Conservation (phyloP, 768 basidiomycete species). For the Kwoniella shandongensis region DNA sequence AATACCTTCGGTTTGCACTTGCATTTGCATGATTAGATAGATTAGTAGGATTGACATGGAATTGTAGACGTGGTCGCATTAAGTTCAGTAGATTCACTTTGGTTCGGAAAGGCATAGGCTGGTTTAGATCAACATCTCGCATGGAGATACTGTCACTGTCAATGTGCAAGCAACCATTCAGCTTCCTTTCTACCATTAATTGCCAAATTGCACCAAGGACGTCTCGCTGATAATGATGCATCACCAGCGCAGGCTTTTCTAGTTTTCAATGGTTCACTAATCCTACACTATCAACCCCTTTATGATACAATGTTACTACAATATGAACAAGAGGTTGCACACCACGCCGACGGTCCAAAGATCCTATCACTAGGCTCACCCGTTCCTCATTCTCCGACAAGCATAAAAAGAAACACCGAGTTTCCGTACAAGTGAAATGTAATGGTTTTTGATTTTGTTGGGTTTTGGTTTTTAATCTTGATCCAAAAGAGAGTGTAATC, state of each 20-base stretch:
- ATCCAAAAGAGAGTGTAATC: no score
- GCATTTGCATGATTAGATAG: no score
- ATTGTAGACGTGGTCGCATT: no score
- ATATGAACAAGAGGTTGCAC: background rate
- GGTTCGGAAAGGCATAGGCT: no score
- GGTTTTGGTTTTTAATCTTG: slow-evolving; percentile 3
- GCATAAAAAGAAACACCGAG: background rate
- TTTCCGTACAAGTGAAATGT: background rate
- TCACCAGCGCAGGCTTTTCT: slow-evolving; percentile 6
- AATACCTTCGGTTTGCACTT: background rate
- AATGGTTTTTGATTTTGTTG: slow-evolving; percentile 2
- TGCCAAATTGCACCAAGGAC: no score
- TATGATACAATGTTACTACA: background rate
- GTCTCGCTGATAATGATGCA: slow-evolving; percentile 1
- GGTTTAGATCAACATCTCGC: no score
- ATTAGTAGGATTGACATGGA: no score
- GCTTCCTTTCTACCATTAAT: no score
- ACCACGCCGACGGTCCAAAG: slow-evolving; percentile 43
- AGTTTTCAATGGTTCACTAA: slow-evolving; percentile 2
- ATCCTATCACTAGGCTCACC: slow-evolving; percentile 55
- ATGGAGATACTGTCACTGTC: no score
- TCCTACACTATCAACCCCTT: background rate
- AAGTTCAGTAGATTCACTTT: no score
- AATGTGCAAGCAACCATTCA: no score
- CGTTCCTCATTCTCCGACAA: slow-evolving; percentile 8